Conservation (phyloP, 441 rosid genomes). For the Capsella rubella region DNA sequence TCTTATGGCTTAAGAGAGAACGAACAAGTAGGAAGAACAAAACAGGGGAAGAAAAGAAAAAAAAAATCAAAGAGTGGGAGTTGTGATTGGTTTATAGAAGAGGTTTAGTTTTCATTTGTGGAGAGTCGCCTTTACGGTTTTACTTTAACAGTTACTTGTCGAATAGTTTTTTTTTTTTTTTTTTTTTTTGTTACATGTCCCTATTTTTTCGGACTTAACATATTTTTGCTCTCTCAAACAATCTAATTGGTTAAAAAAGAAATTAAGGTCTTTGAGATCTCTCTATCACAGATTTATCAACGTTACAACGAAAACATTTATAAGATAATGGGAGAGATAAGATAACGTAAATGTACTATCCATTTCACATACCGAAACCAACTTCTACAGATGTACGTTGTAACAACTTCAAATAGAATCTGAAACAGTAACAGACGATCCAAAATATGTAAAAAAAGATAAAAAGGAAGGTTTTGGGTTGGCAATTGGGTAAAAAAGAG, state of each 20-base stretch:
- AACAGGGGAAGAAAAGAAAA: neutral
- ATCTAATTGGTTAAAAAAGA: too few relatives aligned
- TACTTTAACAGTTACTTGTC: slow-evolving; percentile 39
- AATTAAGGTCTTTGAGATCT: neutral
- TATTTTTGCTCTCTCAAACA: neutral
- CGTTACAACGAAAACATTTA: neutral
- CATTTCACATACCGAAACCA: slow-evolving; percentile 8
- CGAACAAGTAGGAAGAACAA: neutral
- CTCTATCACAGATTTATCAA: neutral
- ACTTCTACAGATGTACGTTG: slow-evolving; percentile 19
- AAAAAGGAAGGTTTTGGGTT: neutral
- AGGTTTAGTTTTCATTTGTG: slow-evolving; percentile 33
- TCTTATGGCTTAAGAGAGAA: slow-evolving; percentile 1
- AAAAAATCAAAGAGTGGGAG: slow-evolving; percentile 18
- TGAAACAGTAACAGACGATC: slow-evolving; percentile 1
- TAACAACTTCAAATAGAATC: slow-evolving; percentile 17
- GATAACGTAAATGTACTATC: neutral
- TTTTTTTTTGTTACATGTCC: neutral
- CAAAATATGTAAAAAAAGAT: slow-evolving; percentile 4
- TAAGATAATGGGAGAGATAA: neutral
- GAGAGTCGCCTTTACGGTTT: slow-evolving; percentile 28
- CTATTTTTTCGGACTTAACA: slow-evolving; percentile 7
- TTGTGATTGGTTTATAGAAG: slow-evolving; percentile 10
- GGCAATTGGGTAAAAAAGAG: neutral
- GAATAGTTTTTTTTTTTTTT: neutral